These are phyloP conservation scores for Incumbomyces delicatus DNA, from an alignment of 2,329 filamentous ascomycete species.

Conservation along the genomic window DNA sequence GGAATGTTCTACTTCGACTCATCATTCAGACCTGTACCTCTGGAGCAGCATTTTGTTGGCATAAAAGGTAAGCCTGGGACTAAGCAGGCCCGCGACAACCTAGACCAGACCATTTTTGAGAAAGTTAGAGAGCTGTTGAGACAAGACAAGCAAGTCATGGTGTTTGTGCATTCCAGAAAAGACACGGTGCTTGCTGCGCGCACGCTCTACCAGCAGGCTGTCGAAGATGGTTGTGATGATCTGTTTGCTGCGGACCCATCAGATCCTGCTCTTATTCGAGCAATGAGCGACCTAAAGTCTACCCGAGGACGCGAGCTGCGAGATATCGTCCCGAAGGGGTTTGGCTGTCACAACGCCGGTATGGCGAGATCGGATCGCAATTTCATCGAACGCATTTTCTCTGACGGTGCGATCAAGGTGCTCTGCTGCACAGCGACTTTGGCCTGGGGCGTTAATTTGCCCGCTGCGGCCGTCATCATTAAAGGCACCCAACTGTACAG, in stretches of 20 bases:
- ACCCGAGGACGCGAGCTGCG: constrained; percentile 79
- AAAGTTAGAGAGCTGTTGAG: constrained; percentile 92
- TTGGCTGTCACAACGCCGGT: constrained; percentile 92
- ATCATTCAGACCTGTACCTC: constrained; percentile 88
- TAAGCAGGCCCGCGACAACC: constrained; percentile 74
- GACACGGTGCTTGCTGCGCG: constrained; percentile 85
- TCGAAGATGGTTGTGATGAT: constrained; percentile 67
- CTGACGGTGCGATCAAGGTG: constrained; percentile 86
- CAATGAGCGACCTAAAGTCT: constrained; percentile 72
- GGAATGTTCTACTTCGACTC: constrained; percentile 95
- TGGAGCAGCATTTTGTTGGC: constrained; percentile 95
- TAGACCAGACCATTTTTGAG: constrained; percentile 80
- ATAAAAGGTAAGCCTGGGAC: constrained; percentile 82
- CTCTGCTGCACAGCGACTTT: constrained; percentile 96
- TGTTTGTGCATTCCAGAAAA: constrained; percentile 94
- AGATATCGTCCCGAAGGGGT: constrained; percentile 78
- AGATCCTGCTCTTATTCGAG: constrained; percentile 57
- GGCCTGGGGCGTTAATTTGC: constrained; percentile 97
- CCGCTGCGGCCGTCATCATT: constrained; percentile 91
- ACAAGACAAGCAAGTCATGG: constrained; percentile 93
- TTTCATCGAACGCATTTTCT: constrained; percentile 86
- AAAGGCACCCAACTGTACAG: constrained; percentile 98
- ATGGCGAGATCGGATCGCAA: constrained; percentile 94
- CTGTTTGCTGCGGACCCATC: constrained; percentile 79
- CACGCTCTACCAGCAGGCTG: constrained; percentile 75